Base-by-base conservation (phyloP, 2,329 filamentous ascomycete genomes). In the Fusarium acutatum region DNA sequence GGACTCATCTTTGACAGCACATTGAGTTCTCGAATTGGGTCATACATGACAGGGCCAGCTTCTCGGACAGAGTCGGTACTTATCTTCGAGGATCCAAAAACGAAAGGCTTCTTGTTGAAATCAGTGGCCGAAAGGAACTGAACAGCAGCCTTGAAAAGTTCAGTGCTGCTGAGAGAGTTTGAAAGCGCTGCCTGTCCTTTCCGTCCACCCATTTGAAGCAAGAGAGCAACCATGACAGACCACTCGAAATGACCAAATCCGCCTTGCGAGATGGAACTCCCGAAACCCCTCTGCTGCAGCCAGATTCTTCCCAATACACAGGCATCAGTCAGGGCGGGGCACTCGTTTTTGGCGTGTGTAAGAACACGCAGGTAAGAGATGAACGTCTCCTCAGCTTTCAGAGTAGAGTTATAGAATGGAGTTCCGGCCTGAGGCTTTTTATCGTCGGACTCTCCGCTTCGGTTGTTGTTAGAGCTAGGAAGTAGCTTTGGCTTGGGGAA, bases 221-320 rank as follows among this genome's bases (percentile, higher is more conserved):
- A 85, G 20, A 97, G 85, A 37, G 95, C 94, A 79, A 95, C 89
- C 54, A 96, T 84, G n/a, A 90, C 84, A 1, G 93, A 88, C 94
- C 94, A 98, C 80, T 99, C 96, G 73, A 97, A 97, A 74, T 94
- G 91, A 7, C 96, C 96, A 80, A 99, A 98, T 0, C 96, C 96
- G 49, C 96, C 96, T 47, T 87, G 85, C 5, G 89, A 87, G n/a
- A 95, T 82, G 28, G 88, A 85, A 49, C 93, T 89, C 22, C 88
- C 88, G 74, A 98, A 93, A 1, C 95, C 95, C 62, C 96, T 90
- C 82, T 98, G 96, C 74, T 92, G 91, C 44, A 99, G 87, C 96
- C 96, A 99, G 62, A 94, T 89, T 64, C 93, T 91, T 32, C 96
- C 96, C 28, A 99, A 87, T 13, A 97, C 87, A 80, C 94, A 97